Conservation (phyloP, 768 basidiomycete species). For the Gloeopeniophorella convolvens region DNA sequence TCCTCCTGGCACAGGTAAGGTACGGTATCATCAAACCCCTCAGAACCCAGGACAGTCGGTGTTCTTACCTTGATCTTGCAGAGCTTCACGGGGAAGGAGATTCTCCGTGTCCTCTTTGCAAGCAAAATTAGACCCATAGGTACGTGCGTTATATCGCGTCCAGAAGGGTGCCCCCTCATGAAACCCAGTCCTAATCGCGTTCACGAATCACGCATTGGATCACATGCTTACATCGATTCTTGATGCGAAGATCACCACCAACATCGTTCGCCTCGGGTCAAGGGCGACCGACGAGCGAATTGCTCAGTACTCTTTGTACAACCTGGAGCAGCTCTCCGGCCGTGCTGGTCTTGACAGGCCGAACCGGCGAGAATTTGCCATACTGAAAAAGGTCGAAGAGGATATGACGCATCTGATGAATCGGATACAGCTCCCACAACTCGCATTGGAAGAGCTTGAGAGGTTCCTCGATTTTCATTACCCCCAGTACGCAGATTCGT, state of each 20-base stretch:
- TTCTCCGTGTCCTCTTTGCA: conserved; percentile 56
- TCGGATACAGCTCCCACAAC: conserved; percentile 14
- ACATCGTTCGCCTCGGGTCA: conserved; percentile 65
- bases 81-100: conserved; percentile 64
- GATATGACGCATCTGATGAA: conserved; percentile 44
- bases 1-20: conserved; percentile 78
- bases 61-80: conserved; percentile 23
- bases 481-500: conserved; percentile 40
- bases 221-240: conserved; percentile 62
- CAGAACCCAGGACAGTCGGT: background rate
- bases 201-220: conserved; percentile 77
- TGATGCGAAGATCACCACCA: conserved; percentile 54
- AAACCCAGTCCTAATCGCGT: conserved; percentile 48
- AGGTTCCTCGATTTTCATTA: conserved; percentile 38
- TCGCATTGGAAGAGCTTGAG: conserved; percentile 28
- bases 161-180: no score
- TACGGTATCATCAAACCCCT: conserved; percentile 21
- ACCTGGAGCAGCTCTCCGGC: conserved; percentile 41
- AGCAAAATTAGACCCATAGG: conserved; percentile 48
- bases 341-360: conserved; percentile 36
- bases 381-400: conserved; percentile 40
- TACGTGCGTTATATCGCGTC: conserved; percentile 6
- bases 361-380: conserved; percentile 29
- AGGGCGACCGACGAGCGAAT: conserved; percentile 55
- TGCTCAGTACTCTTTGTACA: conserved; percentile 53